A percentile compares a stretch with the other conserved stretches of the same genome.
Evolutionary conservation across 352 stramenopile species (phyloP).

Genomic region (Phytophthora uliginosa): DNA sequence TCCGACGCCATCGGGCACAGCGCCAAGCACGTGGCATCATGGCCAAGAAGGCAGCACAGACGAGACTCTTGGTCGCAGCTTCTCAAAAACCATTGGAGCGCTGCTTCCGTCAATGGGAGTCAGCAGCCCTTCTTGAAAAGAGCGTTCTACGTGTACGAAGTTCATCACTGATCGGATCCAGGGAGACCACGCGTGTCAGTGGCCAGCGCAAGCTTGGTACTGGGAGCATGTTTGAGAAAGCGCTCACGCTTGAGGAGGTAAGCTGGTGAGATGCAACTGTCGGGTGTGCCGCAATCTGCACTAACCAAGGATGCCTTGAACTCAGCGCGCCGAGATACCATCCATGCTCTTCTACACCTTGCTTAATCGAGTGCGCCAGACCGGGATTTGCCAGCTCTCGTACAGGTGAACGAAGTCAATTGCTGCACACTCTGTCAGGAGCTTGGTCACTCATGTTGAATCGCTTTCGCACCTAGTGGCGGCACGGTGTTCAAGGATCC

Average conservation of each 20-base stretch:
- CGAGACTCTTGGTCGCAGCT: conserved; percentile 50
- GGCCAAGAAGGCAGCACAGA: conserved; percentile 61
- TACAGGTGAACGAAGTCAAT: conserved; percentile 41
- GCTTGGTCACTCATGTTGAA: conserved; percentile 4
- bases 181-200: conserved; percentile 27
- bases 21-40: conserved; percentile 50
- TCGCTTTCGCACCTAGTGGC: conserved; percentile 26
- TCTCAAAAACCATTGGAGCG: conserved; percentile 67
- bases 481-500: conserved; percentile 48
- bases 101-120: conserved; percentile 72
- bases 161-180: conserved; percentile 31
- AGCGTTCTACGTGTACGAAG: conserved; percentile 51
- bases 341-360: conserved; percentile 81
- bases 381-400: conserved; percentile 72
- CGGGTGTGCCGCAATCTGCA: background rate
- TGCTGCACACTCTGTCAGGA: background rate
- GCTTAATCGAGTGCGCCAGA: conserved; percentile 74
- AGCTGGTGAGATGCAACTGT: background rate
- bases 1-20: conserved; percentile 52
- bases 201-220: conserved; percentile 16
- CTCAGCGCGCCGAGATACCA: conserved; percentile 62
- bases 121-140: conserved; percentile 54
- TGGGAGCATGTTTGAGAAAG: conserved; percentile 28
- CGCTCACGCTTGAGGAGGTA: conserved; percentile 66
- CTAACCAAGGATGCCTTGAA: conserved; percentile 11